phyloP scores from a whole-genome alignment of 345 rosid genomes.

The Eucalyptus sp. region DNA sequence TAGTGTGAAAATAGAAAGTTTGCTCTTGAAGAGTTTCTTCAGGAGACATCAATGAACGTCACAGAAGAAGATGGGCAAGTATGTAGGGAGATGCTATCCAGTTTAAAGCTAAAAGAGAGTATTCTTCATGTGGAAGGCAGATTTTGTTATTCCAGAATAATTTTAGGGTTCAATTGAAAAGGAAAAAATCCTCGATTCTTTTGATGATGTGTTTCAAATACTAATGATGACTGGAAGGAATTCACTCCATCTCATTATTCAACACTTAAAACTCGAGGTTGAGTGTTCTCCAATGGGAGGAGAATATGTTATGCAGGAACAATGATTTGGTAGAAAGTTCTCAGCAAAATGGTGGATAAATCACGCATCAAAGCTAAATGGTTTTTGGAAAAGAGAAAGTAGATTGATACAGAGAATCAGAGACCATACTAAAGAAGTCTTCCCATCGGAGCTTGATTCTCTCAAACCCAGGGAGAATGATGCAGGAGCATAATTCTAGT shows the following conservation, averaged over 20 bases:
- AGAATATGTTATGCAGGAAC: background rate
- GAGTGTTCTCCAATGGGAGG: background rate
- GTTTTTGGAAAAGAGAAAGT: background rate
- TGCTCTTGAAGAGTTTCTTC: background rate
- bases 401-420: background rate
- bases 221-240: background rate
- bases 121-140: background rate
- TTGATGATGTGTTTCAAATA: background rate
- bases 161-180: background rate
- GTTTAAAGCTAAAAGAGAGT: background rate
- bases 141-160: background rate
- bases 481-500: background rate
- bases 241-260: background rate
- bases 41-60: background rate
- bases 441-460: background rate
- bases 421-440: background rate
- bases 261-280: background rate
- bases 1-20: background rate
- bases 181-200: background rate
- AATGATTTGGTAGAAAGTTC: background rate
- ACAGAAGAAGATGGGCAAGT: background rate
- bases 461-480: background rate
- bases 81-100: background rate
- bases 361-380: background rate
- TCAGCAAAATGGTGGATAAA: background rate